Evolutionary conservation across 257 asterid genomes (phyloP), one percentile per base, ranked within the genome.

Genomic region (Fraxinus americana): DNA sequence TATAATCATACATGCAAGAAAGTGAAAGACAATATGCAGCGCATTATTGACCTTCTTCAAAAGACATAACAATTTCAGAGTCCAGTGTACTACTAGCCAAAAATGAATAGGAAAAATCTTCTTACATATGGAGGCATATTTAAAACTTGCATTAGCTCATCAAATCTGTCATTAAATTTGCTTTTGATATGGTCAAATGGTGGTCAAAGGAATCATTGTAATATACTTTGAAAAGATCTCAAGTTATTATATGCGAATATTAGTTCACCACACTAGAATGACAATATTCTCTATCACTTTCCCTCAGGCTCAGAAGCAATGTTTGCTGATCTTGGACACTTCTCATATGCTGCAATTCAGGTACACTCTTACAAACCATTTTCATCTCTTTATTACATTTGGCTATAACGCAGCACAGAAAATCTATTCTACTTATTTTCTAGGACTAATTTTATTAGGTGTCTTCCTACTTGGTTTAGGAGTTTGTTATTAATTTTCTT

Each of bases 301-400:
- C 32, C 35, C 14, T 81, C 96, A 94, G 99, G 99, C 59, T 92
- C 98, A 7, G 99, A 94, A 85, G 99, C 99, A 71, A 94, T 94
- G 99, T 94, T 94, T 86, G 99, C 99, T n/a, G 98, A 94, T 86
- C 98, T 94, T 57, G 99, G 99, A 79, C 99, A 94, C 84, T 94
- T 94, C 83, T 92, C 98, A 16, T 83, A 94, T 77, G 81, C 90
- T 77, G 99, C 99, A 74, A 94, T 94, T 84, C 98, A 94, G 92
- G 98, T 94, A 75, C 73, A 67, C 71, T 70, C 23, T 70, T 14
- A 41, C 14, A 8, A 48, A 73, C 67, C 25, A 36, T 57, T 11
- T 19, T 59, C 7, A 63, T 25, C 69, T n/a, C 65, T 63, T 63
- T 3, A 2, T 23, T 1, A 63, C 17, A 1, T 63, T 63, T 25